Base-by-base conservation (phyloP, 2,329 filamentous ascomycete genomes). In the Xylariaceae sp. region DNA sequence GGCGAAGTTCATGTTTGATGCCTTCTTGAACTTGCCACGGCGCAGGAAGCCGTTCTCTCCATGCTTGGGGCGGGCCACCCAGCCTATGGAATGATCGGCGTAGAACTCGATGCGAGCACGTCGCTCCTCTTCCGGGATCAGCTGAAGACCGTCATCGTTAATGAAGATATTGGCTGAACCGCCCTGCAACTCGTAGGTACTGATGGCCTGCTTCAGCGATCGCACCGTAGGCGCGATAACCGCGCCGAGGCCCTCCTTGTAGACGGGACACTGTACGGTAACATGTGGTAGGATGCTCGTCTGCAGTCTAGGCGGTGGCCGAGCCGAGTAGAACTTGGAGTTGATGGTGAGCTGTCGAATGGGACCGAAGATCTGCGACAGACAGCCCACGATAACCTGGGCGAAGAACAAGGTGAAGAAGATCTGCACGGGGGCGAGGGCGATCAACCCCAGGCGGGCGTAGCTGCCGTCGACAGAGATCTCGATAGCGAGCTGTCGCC, bases 181-280 rank as follows among this genome's bases (percentile, higher is more conserved):
- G 47, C 83, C 83, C 55, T 87, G 83, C 13, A 85, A 69, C 57
- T 87, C 83, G 54, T 87, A 88, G 0, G 81, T 85, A 21, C 80
- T 83, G 56, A 87, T 86, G 46, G 83, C 83, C 52, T 82, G 74
- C 64, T 88, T 88, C 63, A 89, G 74, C 2, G 84, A 88, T 54
- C 78, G 79, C 53, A 89, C 76, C 0, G 85, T 90, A 6, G 85
- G 85, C 14, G 72, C 74, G 53, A 89, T 88, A 60, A 94, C 87
- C 45, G 70, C 77, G 24, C 67, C 66, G 3, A 94, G 71, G 48
- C 86, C 85, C 60, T 94, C 87, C 61, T 90, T 92, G 68, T 92
- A 94, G 0, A 94, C 85, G 4, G 87, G 87, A 59, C 85, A 89
- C 57, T 94, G 87, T 29, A 94, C 84, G 3, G 85, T 90, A 47